These are phyloP conservation scores for Ophiostoma pallidulum DNA, from an alignment of 2,329 filamentous ascomycete genomes.

Conservation along the genomic window DNA sequence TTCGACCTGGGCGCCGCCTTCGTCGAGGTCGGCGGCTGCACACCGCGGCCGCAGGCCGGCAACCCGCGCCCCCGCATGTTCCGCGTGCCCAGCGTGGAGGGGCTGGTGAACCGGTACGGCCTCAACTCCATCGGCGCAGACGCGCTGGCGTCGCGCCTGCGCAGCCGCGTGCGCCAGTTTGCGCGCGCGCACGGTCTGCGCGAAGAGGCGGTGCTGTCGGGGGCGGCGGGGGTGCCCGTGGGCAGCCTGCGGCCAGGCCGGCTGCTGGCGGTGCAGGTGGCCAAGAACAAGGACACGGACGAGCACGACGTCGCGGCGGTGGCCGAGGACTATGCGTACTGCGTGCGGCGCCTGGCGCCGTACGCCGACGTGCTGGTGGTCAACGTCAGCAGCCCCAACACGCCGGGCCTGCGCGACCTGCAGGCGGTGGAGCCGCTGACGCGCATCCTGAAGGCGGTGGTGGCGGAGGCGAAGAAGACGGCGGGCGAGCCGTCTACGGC, in stretches of 20 bases:
- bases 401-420: slow-evolving; percentile 76
- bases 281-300: slow-evolving; percentile 91
- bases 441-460: slow-evolving; percentile 69
- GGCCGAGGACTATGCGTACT: slow-evolving; percentile 75
- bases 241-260: slow-evolving; percentile 70
- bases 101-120: slow-evolving; percentile 90
- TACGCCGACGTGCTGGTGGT: slow-evolving; percentile 97
- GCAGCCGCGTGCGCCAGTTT: slow-evolving; percentile 68
- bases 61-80: slow-evolving; percentile 87
- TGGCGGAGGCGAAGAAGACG: slow-evolving; percentile 61
- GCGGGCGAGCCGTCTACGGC: slow-evolving; percentile 25
- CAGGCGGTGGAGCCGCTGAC: slow-evolving; percentile 80
- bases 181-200: slow-evolving; percentile 61
- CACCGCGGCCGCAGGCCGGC: slow-evolving; percentile 75
- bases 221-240: slow-evolving; percentile 61
- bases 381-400: slow-evolving; percentile 96
- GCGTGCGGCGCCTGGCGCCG: slow-evolving; percentile 68
- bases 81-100: slow-evolving; percentile 71
- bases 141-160: slow-evolving; percentile 67
- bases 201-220: slow-evolving; percentile 66
- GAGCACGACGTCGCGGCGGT: slow-evolving; percentile 79
- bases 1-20: slow-evolving; percentile 78
- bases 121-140: slow-evolving; percentile 89
- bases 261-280: slow-evolving; percentile 81
- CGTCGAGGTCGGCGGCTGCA: slow-evolving; percentile 88